Conservation (phyloP, 1,284 basidiomycete species). For the Pyrrhoderma noxium region DNA sequence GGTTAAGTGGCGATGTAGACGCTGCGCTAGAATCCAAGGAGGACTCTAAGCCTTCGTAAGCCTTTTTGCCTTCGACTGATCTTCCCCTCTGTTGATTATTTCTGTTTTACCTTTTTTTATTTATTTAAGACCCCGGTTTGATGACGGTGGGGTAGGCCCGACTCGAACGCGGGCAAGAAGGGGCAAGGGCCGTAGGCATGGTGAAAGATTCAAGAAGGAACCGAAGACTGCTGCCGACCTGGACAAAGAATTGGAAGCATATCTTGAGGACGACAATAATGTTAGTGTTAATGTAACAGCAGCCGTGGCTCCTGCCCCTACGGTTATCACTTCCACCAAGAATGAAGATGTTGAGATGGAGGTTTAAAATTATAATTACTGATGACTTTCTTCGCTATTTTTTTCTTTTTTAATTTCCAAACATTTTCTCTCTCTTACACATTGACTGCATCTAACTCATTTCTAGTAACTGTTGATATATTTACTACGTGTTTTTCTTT, state of each 20-base stretch:
- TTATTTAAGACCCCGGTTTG: background rate
- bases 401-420: background rate
- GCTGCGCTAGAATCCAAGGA: conserved; percentile 20
- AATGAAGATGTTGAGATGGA: too few species aligned
- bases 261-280: conserved; percentile 75
- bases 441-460: too few species aligned
- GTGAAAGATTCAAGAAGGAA: conserved; percentile 36
- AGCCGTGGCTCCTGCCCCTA: too few species aligned
- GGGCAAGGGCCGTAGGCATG: conserved; percentile 23
- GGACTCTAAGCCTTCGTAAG: too few species aligned
- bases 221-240: conserved; percentile 75
- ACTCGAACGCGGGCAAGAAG: conserved; percentile 31
- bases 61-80: too few species aligned
- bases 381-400: background rate
- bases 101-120: background rate
- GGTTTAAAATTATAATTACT: background rate
- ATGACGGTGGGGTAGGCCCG: conserved; percentile 25
- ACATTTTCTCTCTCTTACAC: background rate
- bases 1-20: conserved; percentile 43
- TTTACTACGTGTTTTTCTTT: background rate
- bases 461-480: too few species aligned
- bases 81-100: too few species aligned
- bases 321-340: too few species aligned
- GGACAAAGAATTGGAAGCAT: conserved; percentile 87
- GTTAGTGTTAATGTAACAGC: too few species aligned